Evolutionary conservation across 116 monocot species (phyloP), one percentile per base, ranked within the genome.

Genomic region (Dioscorea cayenensis): DNA sequence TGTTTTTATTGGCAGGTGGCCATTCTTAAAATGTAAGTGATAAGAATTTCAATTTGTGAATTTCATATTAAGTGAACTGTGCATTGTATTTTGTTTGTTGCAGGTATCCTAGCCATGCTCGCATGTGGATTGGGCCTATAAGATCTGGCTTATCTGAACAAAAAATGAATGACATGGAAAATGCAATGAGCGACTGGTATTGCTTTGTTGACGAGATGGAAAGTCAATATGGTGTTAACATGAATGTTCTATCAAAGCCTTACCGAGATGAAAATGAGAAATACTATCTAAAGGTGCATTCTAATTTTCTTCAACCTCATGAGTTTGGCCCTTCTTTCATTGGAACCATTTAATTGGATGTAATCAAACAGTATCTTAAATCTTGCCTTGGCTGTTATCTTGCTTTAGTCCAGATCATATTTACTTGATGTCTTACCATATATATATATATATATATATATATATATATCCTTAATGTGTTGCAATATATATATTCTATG

Each of bases 51-150:
- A 16, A 55, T 55, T 66, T 11, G 16, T 5, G 4, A n/a, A 66
- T 2, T 66, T 66, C 68, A 43, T 43, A 12, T 68, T 51, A 51
- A 11, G 18, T 29, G 70, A 49, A 62, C 38, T 1, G 19, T 13
- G 25, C 48, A 21, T 64, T 69, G 36, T 5, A 5, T 17, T 64
- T 29, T 62, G 20, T 5, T 60, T 74, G 29, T 36, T 84, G 77
- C 64, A 97, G 97, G 97, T 97, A 97, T 78, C 97, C 97, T 67
- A 97, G 97, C 72, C 93, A 97, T 89, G 97, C 97, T 73, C 86
- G 94, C 7, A 93, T 97, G 93, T 97, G 97, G 97, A 20, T 97
- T 55, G 93, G 90, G 29, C 97, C 97, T 65, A 86, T 93, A 48
- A 90, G 89, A 75, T 81, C 93, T 68, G 83, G 85, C 72, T 76